Base-by-base conservation (phyloP, 176 grass and related monocot genomes). In the Avena insularis region DNA sequence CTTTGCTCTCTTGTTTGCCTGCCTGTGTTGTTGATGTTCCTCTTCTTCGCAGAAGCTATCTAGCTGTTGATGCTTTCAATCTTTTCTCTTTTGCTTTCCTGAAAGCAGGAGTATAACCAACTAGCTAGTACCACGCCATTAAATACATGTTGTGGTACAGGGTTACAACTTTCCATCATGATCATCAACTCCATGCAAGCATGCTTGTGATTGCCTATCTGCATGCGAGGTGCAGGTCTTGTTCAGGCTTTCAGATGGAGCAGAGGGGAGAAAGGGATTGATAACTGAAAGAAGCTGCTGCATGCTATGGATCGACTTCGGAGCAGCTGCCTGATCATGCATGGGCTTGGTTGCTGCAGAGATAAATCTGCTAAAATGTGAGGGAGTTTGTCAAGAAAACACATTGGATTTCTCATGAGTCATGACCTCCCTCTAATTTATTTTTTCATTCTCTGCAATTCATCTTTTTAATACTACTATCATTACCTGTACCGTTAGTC, bases 41-140 rank as follows among this genome's bases (percentile, higher is more conserved):
- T 88, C 77, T 84, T 64, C 1, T 49, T 33, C 66, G 76, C 81
- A 78, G 68, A 29, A 29, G 65, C 72, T 43, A 43, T 0, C 0
- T 8, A 54, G 59, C 19, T 81, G 50, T 35, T 1, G 63, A 79
- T 65, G 23, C 88, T 61, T 85, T 36, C 72, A 31, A 27, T 89
- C 31, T 78, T 48, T 53, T 16, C 35, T 74, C 69, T 77, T 58
- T 80, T 55, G 43, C 79, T 85, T 71, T 89, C 17, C 11, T 79
- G 21, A 89, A 92, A 82, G 83, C 71, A 36, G 60, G 53, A 86
- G 84, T 55, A 54, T 79, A 54, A 86, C 83, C 84, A 54, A 86
- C 83, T 36, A 40, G 38, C 78, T 57, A 46, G 70, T 48, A 75
- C 60, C 20, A 27, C 1, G 6, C 12, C 62, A 65, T 65, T 65